These are phyloP conservation scores for Xenoacremonium recifei DNA, from an alignment of 2,329 filamentous ascomycete species.

Conservation along the genomic window DNA sequence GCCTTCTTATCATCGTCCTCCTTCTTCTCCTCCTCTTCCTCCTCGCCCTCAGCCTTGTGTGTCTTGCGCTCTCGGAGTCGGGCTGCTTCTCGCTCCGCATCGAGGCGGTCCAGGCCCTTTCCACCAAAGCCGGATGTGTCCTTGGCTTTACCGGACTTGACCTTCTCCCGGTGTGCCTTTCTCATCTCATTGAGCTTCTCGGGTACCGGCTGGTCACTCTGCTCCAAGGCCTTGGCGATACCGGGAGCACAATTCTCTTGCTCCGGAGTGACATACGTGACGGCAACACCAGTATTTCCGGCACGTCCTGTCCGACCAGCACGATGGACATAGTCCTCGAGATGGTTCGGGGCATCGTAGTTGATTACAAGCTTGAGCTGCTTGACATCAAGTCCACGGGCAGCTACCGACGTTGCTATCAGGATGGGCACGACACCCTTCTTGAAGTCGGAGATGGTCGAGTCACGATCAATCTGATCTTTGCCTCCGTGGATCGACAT, in stretches of 20 bases:
- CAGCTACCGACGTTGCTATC: slow-evolving; percentile 92
- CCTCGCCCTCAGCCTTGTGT: slow-evolving; percentile 84
- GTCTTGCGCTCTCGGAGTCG: slow-evolving; percentile 84
- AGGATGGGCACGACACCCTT: slow-evolving; percentile 85
- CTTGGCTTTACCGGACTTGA: slow-evolving; percentile 89
- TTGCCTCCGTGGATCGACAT: slow-evolving; percentile 94
- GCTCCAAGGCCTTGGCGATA: slow-evolving; percentile 86
- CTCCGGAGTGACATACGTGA: slow-evolving; percentile 89
- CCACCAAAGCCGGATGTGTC: slow-evolving; percentile 89
- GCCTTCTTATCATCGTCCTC: slow-evolving; percentile 69
- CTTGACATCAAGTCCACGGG: slow-evolving; percentile 92
- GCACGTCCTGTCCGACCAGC: slow-evolving; percentile 92
- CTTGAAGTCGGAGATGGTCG: slow-evolving; percentile 91
- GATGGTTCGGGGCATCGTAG: slow-evolving; percentile 88
- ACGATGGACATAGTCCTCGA: slow-evolving; percentile 96
- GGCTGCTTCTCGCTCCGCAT: slow-evolving; percentile 85
- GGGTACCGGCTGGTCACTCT: slow-evolving; percentile 83
- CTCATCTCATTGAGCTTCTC: slow-evolving; percentile 65
- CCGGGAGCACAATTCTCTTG: slow-evolving; percentile 89
- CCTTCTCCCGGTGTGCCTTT: slow-evolving; percentile 79
- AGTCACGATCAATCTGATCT: slow-evolving; percentile 89
- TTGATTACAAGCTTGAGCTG: slow-evolving; percentile 95
- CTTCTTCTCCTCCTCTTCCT: slow-evolving; percentile 79
- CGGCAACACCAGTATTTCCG: slow-evolving; percentile 89
- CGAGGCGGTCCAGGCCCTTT: slow-evolving; percentile 87